Evolutionary conservation across 345 rosid species (phyloP).

Genomic region (Sisymbrium altissimum): DNA sequence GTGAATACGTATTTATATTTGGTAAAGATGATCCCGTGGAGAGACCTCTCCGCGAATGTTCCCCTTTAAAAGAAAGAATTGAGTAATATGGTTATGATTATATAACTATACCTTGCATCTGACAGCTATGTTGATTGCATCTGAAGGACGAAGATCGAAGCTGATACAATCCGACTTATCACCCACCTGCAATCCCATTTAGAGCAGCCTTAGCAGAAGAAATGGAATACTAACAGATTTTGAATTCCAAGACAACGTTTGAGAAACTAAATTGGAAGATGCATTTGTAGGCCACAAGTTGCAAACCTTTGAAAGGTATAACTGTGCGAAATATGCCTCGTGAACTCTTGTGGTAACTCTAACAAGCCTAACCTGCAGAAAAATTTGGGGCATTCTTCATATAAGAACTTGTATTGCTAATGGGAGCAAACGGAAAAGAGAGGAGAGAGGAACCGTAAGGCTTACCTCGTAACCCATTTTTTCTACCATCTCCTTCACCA

Average conservation of each 20-base stretch:
- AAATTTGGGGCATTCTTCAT: background rate
- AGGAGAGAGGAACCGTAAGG: background rate
- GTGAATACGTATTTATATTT: background rate
- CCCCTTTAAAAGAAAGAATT: background rate
- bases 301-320: constrained; percentile 75
- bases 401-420: background rate
- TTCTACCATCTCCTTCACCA: constrained; percentile 80
- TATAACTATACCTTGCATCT: constrained; percentile 75
- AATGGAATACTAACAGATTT: background rate
- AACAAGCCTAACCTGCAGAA: constrained; percentile 77
- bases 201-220: background rate
- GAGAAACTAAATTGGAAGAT: background rate
- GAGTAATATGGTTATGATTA: background rate
- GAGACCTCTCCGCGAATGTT: background rate
- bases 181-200: constrained; percentile 48
- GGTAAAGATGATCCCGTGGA: background rate
- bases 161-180: constrained; percentile 53
- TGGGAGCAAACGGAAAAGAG: background rate
- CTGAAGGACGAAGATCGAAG: constrained; percentile 93
- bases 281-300: background rate
- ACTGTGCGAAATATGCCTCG: constrained; percentile 81
- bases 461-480: constrained; percentile 83
- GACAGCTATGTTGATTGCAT: constrained; percentile 94
- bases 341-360: constrained; percentile 92
- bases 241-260: background rate